Percentiles rank a stretch among this genome's conserved stretches.
phyloP scores from a whole-genome alignment of 2,329 filamentous ascomycete species.

The Neopestalotiopsis sp. region DNA sequence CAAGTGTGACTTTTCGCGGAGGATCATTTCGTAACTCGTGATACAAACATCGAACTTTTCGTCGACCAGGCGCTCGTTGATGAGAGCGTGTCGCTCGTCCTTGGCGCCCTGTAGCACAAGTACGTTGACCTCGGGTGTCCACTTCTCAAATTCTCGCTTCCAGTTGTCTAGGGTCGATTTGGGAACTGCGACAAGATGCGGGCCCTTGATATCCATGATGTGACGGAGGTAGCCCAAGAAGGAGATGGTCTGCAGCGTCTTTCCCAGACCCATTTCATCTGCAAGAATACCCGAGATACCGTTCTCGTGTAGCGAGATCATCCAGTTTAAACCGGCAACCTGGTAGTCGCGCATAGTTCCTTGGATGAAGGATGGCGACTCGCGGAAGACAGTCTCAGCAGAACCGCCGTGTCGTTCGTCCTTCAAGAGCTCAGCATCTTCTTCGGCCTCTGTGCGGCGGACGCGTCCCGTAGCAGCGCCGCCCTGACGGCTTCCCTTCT shows the following conservation, averaged over 20 bases:
- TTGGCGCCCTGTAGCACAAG: constrained; percentile 94
- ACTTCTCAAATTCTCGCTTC: constrained; percentile 91
- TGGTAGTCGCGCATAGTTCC: constrained; percentile 97
- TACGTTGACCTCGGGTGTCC: constrained; percentile 96
- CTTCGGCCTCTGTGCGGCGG: constrained; percentile 93
- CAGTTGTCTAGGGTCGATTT: constrained; percentile 99
- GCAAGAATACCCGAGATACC: constrained; percentile 97
- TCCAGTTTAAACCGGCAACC: constrained; percentile 93
- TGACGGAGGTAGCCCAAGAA: constrained; percentile 95
- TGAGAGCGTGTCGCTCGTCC: constrained; percentile 86
- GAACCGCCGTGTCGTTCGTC: constrained; percentile 89
- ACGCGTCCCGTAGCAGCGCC: constrained; percentile 79
- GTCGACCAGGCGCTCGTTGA: constrained; percentile 88
- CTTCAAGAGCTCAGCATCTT: constrained; percentile 86
- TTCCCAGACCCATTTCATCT: constrained; percentile 98
- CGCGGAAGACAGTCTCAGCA: constrained; percentile 88
- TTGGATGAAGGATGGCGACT: constrained; percentile 88
- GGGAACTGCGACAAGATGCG: constrained; percentile 89
- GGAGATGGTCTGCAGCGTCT: constrained; percentile 96
- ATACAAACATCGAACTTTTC: constrained; percentile 98
- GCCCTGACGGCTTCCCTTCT: constrained; percentile 78
- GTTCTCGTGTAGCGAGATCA: constrained; percentile 96
- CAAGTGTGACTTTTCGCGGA: constrained; percentile 90
- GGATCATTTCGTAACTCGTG: constrained; percentile 98
- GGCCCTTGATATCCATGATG: constrained; percentile 85